Evolutionary conservation across 495 filamentous ascomycete genomes (phyloP).

Genomic region (Podospora tetraspora): DNA sequence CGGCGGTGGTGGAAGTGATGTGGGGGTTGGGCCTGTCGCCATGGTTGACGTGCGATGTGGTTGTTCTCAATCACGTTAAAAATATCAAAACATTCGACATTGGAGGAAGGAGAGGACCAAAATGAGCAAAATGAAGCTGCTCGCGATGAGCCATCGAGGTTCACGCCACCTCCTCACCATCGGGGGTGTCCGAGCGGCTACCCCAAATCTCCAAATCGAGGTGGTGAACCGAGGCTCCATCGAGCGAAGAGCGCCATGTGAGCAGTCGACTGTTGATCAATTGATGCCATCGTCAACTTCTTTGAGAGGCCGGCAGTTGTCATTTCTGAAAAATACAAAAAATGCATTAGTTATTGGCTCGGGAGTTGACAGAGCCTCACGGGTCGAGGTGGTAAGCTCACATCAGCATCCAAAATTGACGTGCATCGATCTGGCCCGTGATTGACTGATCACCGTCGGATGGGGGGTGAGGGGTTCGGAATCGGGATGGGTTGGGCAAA

Average conservation of each 20-base stretch:
- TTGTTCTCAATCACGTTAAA: neutral
- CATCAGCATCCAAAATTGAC: neutral
- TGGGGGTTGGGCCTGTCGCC: slow-evolving; percentile 23
- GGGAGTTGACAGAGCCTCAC: neutral
- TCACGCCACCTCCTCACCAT: neutral
- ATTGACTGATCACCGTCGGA: neutral
- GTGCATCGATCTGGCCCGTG: neutral
- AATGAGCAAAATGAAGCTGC: neutral
- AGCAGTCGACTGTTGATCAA: neutral
- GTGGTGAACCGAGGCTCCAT: neutral
- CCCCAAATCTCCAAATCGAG: neutral
- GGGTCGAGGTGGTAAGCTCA: neutral
- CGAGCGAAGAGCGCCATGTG: neutral
- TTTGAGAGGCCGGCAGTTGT: neutral
- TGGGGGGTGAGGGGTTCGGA: neutral
- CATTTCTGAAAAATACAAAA: neutral
- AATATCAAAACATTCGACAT: neutral
- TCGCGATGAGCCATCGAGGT: neutral
- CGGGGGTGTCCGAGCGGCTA: neutral
- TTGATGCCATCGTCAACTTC: neutral
- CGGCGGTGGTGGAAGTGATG: slow-evolving; percentile 24
- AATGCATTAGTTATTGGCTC: neutral
- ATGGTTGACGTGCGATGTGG: neutral
- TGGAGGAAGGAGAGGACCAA: neutral
- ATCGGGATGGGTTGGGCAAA: neutral